A percentile compares a stretch with the other conserved stretches of the same genome.
Evolutionary conservation across 768 basidiomycete genomes (phyloP).

Genomic region (Pleurotus tuber-regium): DNA sequence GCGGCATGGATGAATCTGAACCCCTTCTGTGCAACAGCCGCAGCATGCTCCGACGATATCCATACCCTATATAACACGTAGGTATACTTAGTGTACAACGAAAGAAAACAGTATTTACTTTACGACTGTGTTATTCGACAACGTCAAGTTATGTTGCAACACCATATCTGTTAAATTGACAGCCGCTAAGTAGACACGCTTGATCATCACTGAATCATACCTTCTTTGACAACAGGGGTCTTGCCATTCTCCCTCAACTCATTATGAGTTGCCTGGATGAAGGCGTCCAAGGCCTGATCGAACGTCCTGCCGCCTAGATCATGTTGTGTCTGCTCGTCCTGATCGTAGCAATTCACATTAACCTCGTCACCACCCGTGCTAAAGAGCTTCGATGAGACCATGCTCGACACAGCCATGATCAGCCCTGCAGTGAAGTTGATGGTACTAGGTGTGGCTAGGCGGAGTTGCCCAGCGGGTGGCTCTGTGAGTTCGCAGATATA

Average conservation of each 20-base stretch:
- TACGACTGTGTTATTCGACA: conserved; percentile 52
- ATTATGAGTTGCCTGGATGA: conserved; percentile 58
- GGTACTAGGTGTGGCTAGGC: conserved; percentile 60
- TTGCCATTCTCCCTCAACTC: conserved; percentile 57
- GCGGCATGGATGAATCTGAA: conserved; percentile 65
- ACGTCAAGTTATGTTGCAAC: conserved; percentile 46
- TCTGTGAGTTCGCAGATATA: conserved; percentile 32
- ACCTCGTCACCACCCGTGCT: conserved; percentile 84
- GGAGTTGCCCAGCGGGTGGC: conserved; percentile 82
- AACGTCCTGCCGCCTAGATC: conserved; percentile 59
- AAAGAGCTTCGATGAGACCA: conserved; percentile 60
- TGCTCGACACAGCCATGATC: conserved; percentile 48
- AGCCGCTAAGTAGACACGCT: background rate
- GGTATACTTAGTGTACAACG: background rate
- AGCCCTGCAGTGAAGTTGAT: conserved; percentile 57
- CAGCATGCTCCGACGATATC: conserved; percentile 63
- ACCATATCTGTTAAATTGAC: conserved; percentile 57
- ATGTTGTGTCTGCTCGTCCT: conserved; percentile 58
- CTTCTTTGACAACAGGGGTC: conserved; percentile 83
- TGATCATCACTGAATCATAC: too few species aligned
- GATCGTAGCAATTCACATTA: conserved; percentile 60
- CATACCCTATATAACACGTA: conserved; percentile 49
- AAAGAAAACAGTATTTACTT: conserved; percentile 36
- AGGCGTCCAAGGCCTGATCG: conserved; percentile 59
- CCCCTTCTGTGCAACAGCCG: conserved; percentile 57